These are phyloP conservation scores for Pyrus pyrifolia DNA, from an alignment of 306 rosid species.

Conservation along the genomic window DNA sequence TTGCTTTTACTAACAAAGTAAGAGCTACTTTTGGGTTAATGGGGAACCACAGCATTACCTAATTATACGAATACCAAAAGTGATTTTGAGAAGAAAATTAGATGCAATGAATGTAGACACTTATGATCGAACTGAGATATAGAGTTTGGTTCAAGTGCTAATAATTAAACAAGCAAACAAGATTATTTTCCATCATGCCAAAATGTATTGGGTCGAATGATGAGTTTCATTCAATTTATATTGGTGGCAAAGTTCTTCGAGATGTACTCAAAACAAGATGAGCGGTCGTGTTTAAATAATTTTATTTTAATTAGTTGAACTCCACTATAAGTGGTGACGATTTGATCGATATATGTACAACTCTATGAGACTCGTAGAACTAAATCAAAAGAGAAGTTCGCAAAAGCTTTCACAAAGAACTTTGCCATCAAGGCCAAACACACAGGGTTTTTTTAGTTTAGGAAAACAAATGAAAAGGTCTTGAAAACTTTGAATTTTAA, in stretches of 20 bases:
- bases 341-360: no score
- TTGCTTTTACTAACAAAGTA: neutral
- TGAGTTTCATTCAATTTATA: neutral
- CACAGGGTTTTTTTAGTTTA: no score
- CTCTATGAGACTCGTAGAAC: no score
- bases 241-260: neutral
- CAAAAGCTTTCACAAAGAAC: no score
- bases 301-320: no score
- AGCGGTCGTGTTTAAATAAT: no score
- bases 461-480: no score
- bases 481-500: no score
- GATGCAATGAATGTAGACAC: conserved; percentile 1
- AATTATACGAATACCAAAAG: neutral
- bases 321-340: no score
- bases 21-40: neutral
- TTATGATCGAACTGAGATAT: neutral
- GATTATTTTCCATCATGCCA: neutral
- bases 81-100: neutral
- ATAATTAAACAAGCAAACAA: neutral
- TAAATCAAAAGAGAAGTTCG: no score
- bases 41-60: neutral
- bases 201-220: neutral
- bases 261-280: no score
- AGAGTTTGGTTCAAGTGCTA: neutral
- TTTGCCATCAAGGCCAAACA: no score